phyloP scores from a whole-genome alignment of 1,284 basidiomycete genomes.

The Marasmius fiardii region DNA sequence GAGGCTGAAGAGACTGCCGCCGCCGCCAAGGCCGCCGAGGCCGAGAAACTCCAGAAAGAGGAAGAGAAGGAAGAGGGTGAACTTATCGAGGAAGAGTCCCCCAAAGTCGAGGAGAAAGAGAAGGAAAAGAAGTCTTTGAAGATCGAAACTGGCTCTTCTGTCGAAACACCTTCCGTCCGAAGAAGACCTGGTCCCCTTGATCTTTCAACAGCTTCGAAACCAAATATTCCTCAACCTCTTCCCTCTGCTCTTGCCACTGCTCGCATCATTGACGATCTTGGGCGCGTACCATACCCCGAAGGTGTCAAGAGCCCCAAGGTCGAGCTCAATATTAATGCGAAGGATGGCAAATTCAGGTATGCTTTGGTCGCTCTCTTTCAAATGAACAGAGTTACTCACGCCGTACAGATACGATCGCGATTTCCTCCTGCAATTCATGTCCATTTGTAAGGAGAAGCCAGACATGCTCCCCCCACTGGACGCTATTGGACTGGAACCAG shows the following conservation, averaged over 20 bases:
- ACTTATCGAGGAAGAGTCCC: constrained; percentile 33
- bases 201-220: constrained; percentile 44
- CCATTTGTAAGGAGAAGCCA: constrained; percentile 92
- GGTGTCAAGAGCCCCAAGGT: constrained; percentile 81
- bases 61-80: constrained; percentile 39
- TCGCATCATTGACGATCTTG: constrained; percentile 81
- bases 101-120: constrained; percentile 29
- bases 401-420: constrained; percentile 86
- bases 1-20: not conserved
- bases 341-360: constrained; percentile 88
- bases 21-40: constrained; percentile 22
- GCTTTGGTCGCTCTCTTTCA: constrained; percentile 7
- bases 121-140: constrained; percentile 51
- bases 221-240: constrained; percentile 41
- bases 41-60: constrained; percentile 29
- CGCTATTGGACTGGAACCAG: constrained; percentile 86
- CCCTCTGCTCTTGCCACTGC: constrained; percentile 74
- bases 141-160: constrained; percentile 56
- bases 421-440: constrained; percentile 98
- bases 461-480: constrained; percentile 87
- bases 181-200: constrained; percentile 75
- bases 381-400: not conserved
- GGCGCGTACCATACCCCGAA: constrained; percentile 79
- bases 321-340: constrained; percentile 83
- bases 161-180: constrained; percentile 32